These are phyloP conservation scores for Pseudomicrostroma phylloplanum DNA, from an alignment of 1,284 basidiomycete genomes.

Conservation along the genomic window DNA sequence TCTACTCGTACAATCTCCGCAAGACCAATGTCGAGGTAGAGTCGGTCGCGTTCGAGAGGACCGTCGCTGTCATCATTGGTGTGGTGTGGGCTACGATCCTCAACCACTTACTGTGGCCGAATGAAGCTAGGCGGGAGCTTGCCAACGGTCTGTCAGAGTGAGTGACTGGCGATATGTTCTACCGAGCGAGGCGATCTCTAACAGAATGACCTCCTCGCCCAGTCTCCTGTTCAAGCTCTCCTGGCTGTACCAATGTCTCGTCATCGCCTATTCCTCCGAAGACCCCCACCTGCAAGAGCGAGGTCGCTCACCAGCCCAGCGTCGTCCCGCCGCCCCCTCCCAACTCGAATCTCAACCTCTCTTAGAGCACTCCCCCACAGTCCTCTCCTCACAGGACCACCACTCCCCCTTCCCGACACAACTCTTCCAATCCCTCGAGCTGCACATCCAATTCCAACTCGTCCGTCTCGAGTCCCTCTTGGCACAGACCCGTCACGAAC, in stretches of 20 bases:
- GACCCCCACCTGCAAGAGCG: slow-evolving; percentile 11
- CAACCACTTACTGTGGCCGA: slow-evolving; percentile 87
- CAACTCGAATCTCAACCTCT: slow-evolving; percentile 10
- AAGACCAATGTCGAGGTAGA: slow-evolving; percentile 65
- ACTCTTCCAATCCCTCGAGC: slow-evolving; percentile 62
- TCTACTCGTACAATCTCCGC: slow-evolving; percentile 66
- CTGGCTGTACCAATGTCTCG: slow-evolving; percentile 41
- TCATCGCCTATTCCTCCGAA: slow-evolving; percentile 34
- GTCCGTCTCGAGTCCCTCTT: slow-evolving; percentile 63
- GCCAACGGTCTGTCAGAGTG: slow-evolving; percentile 77
- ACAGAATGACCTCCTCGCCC: background rate
- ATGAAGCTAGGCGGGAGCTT: slow-evolving; percentile 81
- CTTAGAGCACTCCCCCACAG: background rate
- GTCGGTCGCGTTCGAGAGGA: slow-evolving; percentile 69
- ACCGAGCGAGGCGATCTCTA: background rate
- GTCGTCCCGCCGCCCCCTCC: background rate
- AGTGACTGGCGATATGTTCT: slow-evolving; percentile 43
- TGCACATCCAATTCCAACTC: slow-evolving; percentile 83
- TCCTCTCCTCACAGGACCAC: background rate
- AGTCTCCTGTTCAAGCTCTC: slow-evolving; percentile 38
- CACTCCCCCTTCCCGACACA: too few relatives aligned
- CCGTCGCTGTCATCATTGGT: slow-evolving; percentile 73
- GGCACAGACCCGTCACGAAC: slow-evolving; percentile 82
- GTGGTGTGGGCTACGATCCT: slow-evolving; percentile 83
- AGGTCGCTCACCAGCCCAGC: background rate